Evolutionary conservation across 2,329 filamentous ascomycete genomes (phyloP).

Genomic region (Scedosporium apiospermum): DNA sequence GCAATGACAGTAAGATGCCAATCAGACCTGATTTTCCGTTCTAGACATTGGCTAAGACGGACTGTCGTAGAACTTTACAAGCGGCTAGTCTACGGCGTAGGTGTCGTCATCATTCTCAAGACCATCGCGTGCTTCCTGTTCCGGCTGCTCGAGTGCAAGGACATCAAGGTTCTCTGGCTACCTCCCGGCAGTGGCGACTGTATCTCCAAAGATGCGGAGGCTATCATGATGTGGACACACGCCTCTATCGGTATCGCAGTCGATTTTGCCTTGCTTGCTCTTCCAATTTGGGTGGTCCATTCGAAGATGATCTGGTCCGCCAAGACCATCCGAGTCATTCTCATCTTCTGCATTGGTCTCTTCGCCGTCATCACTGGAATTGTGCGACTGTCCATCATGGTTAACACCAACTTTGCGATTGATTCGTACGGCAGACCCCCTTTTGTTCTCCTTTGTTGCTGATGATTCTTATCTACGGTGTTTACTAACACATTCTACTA

Average conservation of each 20-base stretch:
- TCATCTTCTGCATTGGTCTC: conserved; percentile 26
- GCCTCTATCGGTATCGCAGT: conserved; percentile 21
- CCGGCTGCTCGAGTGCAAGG: conserved; percentile 14
- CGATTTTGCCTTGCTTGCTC: conserved; percentile 22
- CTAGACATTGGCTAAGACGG: neutral
- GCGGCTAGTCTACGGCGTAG: conserved; percentile 9
- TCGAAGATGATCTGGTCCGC: conserved; percentile 24
- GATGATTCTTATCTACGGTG: neutral
- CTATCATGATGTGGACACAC: conserved; percentile 23
- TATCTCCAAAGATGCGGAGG: conserved; percentile 13
- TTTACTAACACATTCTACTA: neutral
- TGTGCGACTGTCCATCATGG: conserved; percentile 26
- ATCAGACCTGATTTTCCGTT: neutral
- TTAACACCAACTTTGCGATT: conserved; percentile 17
- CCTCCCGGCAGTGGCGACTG: conserved; percentile 16
- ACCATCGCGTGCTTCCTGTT: conserved; percentile 13
- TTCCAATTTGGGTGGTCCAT: conserved; percentile 27
- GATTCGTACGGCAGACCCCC: conserved; percentile 20
- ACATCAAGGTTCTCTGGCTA: conserved; percentile 15
- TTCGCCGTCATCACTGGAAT: conserved; percentile 27
- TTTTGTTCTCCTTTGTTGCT: neutral
- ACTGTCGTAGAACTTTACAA: neutral
- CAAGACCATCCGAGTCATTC: conserved; percentile 22
- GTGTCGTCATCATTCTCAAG: conserved; percentile 10
- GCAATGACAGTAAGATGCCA: conserved; percentile 20